Evolutionary conservation across 352 stramenopile genomes (phyloP).

Genomic region (Phytophthora agathidicida): DNA sequence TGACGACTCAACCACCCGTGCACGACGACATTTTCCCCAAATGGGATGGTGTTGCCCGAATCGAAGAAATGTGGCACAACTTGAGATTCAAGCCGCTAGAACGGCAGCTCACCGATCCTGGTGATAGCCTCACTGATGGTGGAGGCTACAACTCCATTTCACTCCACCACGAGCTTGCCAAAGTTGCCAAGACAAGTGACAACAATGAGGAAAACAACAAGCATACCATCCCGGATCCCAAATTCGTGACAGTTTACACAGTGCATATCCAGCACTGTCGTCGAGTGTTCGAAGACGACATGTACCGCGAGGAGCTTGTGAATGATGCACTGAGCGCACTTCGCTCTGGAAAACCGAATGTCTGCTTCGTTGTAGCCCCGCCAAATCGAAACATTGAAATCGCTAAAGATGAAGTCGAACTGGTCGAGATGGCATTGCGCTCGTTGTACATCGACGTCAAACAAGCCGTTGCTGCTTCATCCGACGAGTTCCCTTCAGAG

Average conservation of each 20-base stretch:
- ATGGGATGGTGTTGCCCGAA: constrained; percentile 26
- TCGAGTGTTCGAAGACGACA: constrained; percentile 60
- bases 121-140: background rate
- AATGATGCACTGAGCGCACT: constrained; percentile 28
- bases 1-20: background rate
- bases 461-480: constrained; percentile 21
- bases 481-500: background rate
- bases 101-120: constrained; percentile 4
- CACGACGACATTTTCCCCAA: constrained; percentile 13
- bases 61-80: constrained; percentile 73
- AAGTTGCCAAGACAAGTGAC: background rate
- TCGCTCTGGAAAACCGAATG: constrained; percentile 16
- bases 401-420: constrained; percentile 22
- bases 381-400: background rate
- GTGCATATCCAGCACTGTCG: constrained; percentile 44
- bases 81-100: constrained; percentile 42
- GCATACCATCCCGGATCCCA: background rate
- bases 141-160: constrained; percentile 55
- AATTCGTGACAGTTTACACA: constrained; percentile 6
- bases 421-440: constrained; percentile 47
- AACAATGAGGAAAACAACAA: background rate
- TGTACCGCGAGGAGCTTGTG: constrained; percentile 48
- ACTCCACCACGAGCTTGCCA: constrained; percentile 17
- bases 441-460: constrained; percentile 58
- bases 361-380: constrained; percentile 47